Percentiles rank a stretch among this genome's conserved stretches.
Evolutionary conservation across 768 basidiomycete species (phyloP).

Genomic region (Lentinula aciculospora): DNA sequence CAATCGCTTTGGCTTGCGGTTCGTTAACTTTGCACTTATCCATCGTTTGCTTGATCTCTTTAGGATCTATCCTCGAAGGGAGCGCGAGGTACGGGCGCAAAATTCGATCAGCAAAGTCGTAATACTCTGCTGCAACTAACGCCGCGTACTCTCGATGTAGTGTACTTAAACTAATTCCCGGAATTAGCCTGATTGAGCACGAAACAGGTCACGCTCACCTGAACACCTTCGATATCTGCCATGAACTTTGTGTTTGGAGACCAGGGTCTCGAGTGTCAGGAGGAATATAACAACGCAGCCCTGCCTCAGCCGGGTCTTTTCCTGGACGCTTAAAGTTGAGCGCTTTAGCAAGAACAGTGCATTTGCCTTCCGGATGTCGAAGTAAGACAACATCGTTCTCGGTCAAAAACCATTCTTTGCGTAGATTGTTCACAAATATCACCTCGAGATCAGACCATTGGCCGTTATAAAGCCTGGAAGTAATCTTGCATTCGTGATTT

Average conservation of each 20-base stretch:
- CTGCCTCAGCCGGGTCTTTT: constrained; percentile 46
- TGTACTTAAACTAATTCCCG: constrained; percentile 68
- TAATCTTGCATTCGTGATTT: constrained; percentile 56
- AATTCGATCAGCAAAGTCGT: constrained; percentile 70
- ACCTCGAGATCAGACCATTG: constrained; percentile 81
- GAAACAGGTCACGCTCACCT: constrained; percentile 45
- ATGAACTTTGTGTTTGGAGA: constrained; percentile 57
- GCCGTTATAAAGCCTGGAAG: constrained; percentile 65
- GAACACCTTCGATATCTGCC: constrained; percentile 76
- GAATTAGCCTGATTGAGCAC: background rate
- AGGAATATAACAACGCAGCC: constrained; percentile 49
- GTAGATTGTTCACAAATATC: constrained; percentile 48
- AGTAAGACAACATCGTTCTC: constrained; percentile 89
- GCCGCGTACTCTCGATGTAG: constrained; percentile 90
- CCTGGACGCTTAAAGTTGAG: constrained; percentile 16
- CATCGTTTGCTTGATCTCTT: constrained; percentile 65
- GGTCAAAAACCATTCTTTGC: constrained; percentile 66
- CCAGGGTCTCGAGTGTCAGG: constrained; percentile 46
- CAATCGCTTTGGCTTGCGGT: constrained; percentile 89
- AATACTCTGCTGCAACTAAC: constrained; percentile 75
- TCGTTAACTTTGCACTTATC: constrained; percentile 73
- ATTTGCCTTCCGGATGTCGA: constrained; percentile 46
- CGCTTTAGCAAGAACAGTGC: constrained; percentile 68
- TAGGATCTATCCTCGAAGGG: constrained; percentile 34
- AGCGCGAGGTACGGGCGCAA: constrained; percentile 59